These are phyloP conservation scores for Sclerotinia borealis DNA, from an alignment of 2,329 filamentous ascomycete genomes.

Conservation along the genomic window DNA sequence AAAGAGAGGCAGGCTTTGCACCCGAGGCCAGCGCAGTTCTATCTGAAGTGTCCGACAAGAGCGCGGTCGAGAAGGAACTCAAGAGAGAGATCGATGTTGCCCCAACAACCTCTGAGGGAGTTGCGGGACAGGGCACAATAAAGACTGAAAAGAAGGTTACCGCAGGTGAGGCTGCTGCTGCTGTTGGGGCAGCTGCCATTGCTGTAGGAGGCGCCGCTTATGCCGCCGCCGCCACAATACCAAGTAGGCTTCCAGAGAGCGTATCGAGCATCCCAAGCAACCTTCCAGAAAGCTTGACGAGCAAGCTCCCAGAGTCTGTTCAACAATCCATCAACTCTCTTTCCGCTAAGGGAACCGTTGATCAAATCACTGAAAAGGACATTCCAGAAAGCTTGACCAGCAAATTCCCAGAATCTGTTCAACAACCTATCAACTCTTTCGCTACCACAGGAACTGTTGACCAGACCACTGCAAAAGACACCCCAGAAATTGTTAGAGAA, in stretches of 20 bases:
- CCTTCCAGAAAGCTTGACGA: conserved; percentile 48
- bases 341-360: conserved; percentile 30
- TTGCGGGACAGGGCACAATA: conserved; percentile 45
- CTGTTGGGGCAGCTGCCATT: conserved; percentile 40
- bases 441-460: no score
- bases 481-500: conserved; percentile 51
- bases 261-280: conserved; percentile 40
- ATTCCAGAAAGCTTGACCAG: conserved; percentile 48
- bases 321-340: conserved; percentile 47
- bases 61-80: conserved; percentile 63
- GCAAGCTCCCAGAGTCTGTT: conserved; percentile 48
- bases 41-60: conserved; percentile 65
- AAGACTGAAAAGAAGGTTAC: conserved; percentile 45
- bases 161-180: conserved; percentile 38
- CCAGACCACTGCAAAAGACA: conserved; percentile 42
- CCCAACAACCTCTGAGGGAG: conserved; percentile 51
- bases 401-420: conserved; percentile 48
- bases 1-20: conserved; percentile 55
- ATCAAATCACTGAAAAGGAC: conserved; percentile 39
- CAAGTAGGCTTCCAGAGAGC: conserved; percentile 46
- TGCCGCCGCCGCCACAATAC: conserved; percentile 41
- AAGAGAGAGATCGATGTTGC: conserved; percentile 59
- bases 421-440: conserved; percentile 45
- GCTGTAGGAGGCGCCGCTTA: conserved; percentile 39
- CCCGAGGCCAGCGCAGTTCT: conserved; percentile 64